A percentile compares a stretch with the other conserved stretches of the same genome.
These are phyloP conservation scores for Lactarius vividus DNA, from an alignment of 768 basidiomycete species.

Conservation along the genomic window DNA sequence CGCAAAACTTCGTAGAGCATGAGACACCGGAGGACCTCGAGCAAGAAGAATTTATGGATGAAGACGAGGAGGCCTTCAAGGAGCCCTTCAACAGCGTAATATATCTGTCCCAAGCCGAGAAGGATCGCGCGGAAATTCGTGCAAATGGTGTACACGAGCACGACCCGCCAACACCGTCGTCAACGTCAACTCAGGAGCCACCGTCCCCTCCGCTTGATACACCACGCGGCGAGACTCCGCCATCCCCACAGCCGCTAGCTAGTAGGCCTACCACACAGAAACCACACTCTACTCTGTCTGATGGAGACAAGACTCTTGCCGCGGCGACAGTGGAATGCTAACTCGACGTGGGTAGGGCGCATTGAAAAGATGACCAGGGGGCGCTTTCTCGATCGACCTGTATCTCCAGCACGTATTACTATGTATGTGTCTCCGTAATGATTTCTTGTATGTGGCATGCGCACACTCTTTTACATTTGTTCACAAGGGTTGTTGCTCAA, in stretches of 20 bases:
- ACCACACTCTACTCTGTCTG: constrained; percentile 50
- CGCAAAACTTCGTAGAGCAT: constrained; percentile 55
- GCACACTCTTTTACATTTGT: constrained; percentile 24
- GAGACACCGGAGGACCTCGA: constrained; percentile 63
- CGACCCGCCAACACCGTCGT: constrained; percentile 24
- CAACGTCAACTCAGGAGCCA: constrained; percentile 40
- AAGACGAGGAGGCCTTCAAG: constrained; percentile 32
- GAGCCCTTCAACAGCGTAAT: constrained; percentile 29
- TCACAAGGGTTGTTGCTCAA: constrained; percentile 25
- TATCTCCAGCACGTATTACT: constrained; percentile 21
- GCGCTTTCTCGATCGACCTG: constrained; percentile 5
- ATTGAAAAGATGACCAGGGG: constrained; percentile 36
- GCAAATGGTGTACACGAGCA: constrained; percentile 27
- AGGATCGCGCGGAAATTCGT: constrained; percentile 28
- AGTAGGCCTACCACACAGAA: constrained; percentile 48
- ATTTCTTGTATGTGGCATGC: constrained; percentile 25
- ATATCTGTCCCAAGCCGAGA: constrained; percentile 38
- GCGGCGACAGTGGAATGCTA: constrained; percentile 62
- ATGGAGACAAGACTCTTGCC: constrained; percentile 53
- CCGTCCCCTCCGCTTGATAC: constrained; percentile 24
- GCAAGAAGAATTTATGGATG: constrained; percentile 42
- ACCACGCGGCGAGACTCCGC: constrained; percentile 46
- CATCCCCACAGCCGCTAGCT: constrained; percentile 43
- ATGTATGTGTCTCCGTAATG: constrained; percentile 28
- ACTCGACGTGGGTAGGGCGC: constrained; percentile 61